Conservation (phyloP, 768 basidiomycete genomes). For the Heimioporus sp. region DNA sequence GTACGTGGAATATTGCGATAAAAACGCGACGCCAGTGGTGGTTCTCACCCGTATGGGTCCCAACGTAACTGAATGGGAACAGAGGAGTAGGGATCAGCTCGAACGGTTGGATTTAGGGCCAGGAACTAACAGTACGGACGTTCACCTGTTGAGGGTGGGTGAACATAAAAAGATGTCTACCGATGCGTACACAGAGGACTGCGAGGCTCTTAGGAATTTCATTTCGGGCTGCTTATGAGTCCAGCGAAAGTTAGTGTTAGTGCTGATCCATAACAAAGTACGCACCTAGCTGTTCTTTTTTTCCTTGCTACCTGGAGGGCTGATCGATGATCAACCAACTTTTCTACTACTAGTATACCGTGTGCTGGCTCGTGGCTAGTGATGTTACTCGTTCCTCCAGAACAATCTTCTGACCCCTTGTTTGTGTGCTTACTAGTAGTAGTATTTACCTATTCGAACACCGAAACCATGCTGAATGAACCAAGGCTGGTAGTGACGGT, state of each 20-base stretch:
- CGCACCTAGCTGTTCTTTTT: background rate
- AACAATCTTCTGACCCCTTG: too few species aligned
- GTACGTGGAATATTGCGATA: slow-evolving; percentile 23
- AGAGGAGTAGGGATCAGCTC: slow-evolving; percentile 13
- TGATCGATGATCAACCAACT: too few species aligned
- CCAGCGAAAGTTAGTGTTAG: background rate
- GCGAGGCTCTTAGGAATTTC: slow-evolving; percentile 10
- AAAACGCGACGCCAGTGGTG: slow-evolving; percentile 17
- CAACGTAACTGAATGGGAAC: slow-evolving; percentile 5
- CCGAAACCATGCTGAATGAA: too few species aligned
- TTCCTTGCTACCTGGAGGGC: background rate
- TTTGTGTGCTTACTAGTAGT: too few species aligned
- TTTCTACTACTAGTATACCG: too few species aligned
- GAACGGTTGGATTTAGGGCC: slow-evolving; percentile 4
- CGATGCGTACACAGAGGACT: slow-evolving; percentile 15
- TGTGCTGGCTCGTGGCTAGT: too few species aligned
- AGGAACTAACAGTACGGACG: background rate
- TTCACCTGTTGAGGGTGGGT: slow-evolving; percentile 13
- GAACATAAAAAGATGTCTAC: slow-evolving; percentile 2
- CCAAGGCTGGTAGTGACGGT: too few species aligned
- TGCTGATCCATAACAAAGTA: background rate
- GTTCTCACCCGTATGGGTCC: slow-evolving; percentile 17
- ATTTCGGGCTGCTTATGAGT: slow-evolving; percentile 7
- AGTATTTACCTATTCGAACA: too few species aligned
- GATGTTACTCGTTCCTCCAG: too few species aligned